Conservation (phyloP, 768 basidiomycete genomes). For the Neoboletus magnificus region DNA sequence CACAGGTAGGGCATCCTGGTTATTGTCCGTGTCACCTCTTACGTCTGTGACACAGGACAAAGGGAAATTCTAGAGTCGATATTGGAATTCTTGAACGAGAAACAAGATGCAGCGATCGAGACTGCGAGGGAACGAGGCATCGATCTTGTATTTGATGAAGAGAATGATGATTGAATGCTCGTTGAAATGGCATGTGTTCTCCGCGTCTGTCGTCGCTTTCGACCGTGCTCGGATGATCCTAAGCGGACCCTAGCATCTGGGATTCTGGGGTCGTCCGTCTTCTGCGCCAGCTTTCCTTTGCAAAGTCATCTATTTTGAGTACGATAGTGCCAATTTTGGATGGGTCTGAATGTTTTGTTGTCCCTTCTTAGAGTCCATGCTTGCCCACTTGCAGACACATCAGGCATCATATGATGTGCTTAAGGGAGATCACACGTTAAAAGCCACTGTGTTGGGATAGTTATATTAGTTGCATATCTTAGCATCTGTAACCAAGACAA, state of each 20-base stretch:
- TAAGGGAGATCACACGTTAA: too few species aligned
- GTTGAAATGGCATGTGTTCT: neutral
- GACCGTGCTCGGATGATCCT: neutral
- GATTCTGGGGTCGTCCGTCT: too few species aligned
- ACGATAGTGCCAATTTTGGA: too few species aligned
- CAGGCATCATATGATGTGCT: too few species aligned
- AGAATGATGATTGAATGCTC: constrained; percentile 10
- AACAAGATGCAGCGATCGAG: constrained; percentile 46
- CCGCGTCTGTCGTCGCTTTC: neutral
- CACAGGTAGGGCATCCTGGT: constrained; percentile 42
- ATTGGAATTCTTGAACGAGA: constrained; percentile 44
- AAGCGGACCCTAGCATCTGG: neutral
- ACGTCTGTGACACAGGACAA: constrained; percentile 44
- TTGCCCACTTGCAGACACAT: too few species aligned
- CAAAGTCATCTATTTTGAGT: too few species aligned
- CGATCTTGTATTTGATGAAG: constrained; percentile 48
- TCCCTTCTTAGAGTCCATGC: too few species aligned
- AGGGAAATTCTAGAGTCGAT: constrained; percentile 54
- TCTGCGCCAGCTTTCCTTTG: neutral
- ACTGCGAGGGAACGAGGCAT: constrained; percentile 51
- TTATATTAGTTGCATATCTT: too few species aligned
- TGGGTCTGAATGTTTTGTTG: too few species aligned
- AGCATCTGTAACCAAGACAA: too few species aligned
- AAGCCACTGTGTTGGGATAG: too few species aligned
- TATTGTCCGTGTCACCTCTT: neutral